Conservation (phyloP, 371 early-diverging fungal species). For the Apophysomyces sp. region DNA sequence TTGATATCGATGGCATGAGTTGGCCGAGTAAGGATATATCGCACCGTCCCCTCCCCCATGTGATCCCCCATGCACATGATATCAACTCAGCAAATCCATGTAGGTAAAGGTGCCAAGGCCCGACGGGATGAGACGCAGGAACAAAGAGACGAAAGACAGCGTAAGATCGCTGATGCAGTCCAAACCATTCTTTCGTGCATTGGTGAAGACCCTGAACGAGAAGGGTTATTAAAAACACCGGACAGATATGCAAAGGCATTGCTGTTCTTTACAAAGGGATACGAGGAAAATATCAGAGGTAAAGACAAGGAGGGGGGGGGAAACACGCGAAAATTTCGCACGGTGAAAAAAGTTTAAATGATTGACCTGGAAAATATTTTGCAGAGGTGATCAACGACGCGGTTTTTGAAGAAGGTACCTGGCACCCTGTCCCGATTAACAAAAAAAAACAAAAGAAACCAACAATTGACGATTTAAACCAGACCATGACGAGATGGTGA, state of each 20-base stretch:
- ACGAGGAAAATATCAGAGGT: conserved; percentile 85
- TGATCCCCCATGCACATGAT: neutral
- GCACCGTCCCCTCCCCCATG: neutral
- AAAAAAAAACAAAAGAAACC: neutral
- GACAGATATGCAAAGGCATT: conserved; percentile 97
- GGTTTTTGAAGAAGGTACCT: conserved; percentile 90
- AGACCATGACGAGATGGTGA: conserved; percentile 98
- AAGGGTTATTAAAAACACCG: conserved; percentile 95
- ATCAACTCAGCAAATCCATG: neutral
- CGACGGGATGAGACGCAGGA: conserved; percentile 79
- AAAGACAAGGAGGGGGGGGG: too few species aligned
- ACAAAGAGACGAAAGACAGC: conserved; percentile 64
- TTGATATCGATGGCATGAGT: conserved; percentile 47
- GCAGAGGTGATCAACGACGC: conserved; percentile 88
- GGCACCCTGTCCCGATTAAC: neutral
- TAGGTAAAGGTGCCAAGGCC: conserved; percentile 68
- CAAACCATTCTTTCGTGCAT: conserved; percentile 86
- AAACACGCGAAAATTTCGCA: too few species aligned
- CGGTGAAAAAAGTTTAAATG: neutral
- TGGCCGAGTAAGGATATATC: conserved; percentile 46
- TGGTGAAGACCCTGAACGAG: conserved; percentile 95
- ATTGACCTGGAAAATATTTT: neutral
- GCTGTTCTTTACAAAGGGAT: conserved; percentile 96
- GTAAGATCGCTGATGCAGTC: conserved; percentile 85
- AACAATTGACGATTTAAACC: conserved; percentile 16